Percentiles rank a stretch among this genome's conserved stretches.
These are phyloP conservation scores for Vigna nakashimae DNA, from an alignment of 306 rosid species.

Conservation along the genomic window DNA sequence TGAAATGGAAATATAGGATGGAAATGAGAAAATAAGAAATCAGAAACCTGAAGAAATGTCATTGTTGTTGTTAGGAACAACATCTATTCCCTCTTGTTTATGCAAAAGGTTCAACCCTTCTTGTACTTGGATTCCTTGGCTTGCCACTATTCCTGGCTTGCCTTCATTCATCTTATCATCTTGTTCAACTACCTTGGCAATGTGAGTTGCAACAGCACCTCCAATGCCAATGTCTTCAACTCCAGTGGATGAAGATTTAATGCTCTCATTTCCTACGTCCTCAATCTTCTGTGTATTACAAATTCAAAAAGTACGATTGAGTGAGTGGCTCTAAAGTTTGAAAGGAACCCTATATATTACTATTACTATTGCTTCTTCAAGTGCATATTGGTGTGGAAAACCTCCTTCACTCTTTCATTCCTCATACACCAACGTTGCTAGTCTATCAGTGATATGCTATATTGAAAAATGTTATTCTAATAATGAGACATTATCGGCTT, in stretches of 20 bases:
- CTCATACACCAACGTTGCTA: background rate
- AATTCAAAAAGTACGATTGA: too few relatives aligned
- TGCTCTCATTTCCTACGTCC: background rate
- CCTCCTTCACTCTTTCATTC: background rate
- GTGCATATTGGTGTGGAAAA: background rate
- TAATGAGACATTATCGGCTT: too few relatives aligned
- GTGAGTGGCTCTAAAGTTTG: background rate
- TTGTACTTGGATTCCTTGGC: background rate
- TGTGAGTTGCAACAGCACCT: background rate
- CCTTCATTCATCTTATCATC: too few relatives aligned
- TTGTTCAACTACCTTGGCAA: too few relatives aligned
- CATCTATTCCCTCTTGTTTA: background rate
- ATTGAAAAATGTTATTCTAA: too few relatives aligned
- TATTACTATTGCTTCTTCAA: background rate
- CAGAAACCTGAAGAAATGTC: background rate
- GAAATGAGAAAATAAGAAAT: too few relatives aligned
- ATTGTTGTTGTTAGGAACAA: background rate
- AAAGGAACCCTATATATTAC: background rate
- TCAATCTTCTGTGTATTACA: too few relatives aligned
- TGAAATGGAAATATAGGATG: too few relatives aligned
- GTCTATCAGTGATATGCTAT: too few relatives aligned
- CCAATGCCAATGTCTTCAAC: too few relatives aligned
- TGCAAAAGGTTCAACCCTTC: background rate
- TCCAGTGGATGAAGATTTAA: background rate
- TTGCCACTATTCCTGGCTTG: background rate